Evolutionary conservation across 2,329 filamentous ascomycete species (phyloP), one percentile per base, ranked within the genome.

Genomic region (Colletotrichum sp.): DNA sequence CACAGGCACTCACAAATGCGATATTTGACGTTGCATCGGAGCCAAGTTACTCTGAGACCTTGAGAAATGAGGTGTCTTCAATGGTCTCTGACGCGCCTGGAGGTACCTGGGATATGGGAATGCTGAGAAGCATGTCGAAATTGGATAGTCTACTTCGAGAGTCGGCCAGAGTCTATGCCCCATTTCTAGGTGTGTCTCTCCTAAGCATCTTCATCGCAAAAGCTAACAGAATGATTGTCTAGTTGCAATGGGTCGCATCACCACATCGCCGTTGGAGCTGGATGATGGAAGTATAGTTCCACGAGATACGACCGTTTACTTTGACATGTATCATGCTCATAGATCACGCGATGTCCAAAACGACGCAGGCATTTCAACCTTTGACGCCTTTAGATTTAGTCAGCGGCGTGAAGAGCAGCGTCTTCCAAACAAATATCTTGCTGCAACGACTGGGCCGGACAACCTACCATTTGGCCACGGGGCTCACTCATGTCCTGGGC

Each of bases 391-490:
- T 28, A 64, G 70, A 15, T 72, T 66, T n/a, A 72, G 70, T 30
- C 24, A 67, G 36, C 13, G 36, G 13, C 62, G 70, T 1, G 62
- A 67, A 28, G 12, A 67, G 21, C 24, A 67, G 9, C 15, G 28
- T 3, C 21, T 32, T 8, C 70, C 70, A 1, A 72, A 72, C 70
- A 72, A 72, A 28, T 67, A 67, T 34, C 32, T 72, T 3, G 62
- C 62, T 12, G 70, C 70, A 10, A 83, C 80, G 6, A 84, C 83
- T 0, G 79, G 79, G 2, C 70, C 79, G 3, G 80, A 83, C 8
- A 80, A 81, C 38, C 65, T 85, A 13, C 79, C 75, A 1, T 88
- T 87, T 69, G 86, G 87, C 0, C 82, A 87, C 65, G 86, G 87
- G 0, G 77, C 77, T 10, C 83, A 87, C 64, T 82, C 85, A 0